Conservation (phyloP, 148 eudicot genomes). For the Nyssa sinensis region DNA sequence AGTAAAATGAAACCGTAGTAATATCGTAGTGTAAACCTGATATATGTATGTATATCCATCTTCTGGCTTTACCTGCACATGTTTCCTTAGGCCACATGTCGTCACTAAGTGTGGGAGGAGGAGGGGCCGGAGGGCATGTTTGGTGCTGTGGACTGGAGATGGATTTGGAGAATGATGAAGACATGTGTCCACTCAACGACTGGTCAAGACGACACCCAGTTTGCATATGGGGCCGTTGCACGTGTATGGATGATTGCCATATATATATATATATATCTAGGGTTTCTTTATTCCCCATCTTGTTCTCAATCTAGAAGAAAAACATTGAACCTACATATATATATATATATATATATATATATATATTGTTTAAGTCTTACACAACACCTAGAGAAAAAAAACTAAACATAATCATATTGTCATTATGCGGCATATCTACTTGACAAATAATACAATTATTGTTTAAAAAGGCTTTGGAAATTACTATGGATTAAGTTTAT, state of each 20-base stretch:
- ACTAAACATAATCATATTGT: conserved; percentile 4
- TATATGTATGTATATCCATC: too few relatives aligned
- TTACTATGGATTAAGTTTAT: background rate
- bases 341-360: too few relatives aligned
- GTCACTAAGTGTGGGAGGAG: too few relatives aligned
- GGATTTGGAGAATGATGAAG: conserved; percentile 44
- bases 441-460: background rate
- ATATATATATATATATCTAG: background rate
- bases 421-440: background rate
- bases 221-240: conserved; percentile 47
- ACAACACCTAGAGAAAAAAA: background rate
- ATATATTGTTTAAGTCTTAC: background rate
- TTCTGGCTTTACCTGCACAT: too few relatives aligned
- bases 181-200: conserved; percentile 25
- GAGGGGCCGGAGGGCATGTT: background rate
- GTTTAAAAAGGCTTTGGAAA: background rate
- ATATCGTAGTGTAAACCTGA: too few relatives aligned
- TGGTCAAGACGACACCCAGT: conserved; percentile 55
- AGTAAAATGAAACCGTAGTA: too few relatives aligned
- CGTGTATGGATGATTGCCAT: conserved; percentile 38
- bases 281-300: background rate
- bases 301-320: conserved; percentile 8
- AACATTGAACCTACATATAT: background rate
- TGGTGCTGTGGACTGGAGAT: background rate
- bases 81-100: too few relatives aligned